Evolutionary conservation across 495 filamentous ascomycete species (phyloP).

Genomic region (Chaetomium tenue): DNA sequence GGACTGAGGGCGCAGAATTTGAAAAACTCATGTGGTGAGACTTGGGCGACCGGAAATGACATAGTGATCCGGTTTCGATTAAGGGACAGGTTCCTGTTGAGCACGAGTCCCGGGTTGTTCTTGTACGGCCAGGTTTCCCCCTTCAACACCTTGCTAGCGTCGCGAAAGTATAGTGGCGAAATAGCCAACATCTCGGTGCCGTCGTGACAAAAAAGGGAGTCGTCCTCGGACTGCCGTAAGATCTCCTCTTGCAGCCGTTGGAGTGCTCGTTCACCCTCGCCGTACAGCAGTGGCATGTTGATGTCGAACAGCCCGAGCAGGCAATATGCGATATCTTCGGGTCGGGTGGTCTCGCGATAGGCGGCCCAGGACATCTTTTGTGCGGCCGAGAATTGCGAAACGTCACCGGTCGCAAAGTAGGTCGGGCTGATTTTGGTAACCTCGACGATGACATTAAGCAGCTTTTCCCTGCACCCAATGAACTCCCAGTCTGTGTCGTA

Average conservation of each 20-base stretch:
- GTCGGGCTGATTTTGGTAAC: constrained; percentile 5
- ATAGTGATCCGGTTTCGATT: constrained; percentile 5
- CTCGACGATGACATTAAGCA: constrained; percentile 2
- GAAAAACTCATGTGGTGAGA: background rate
- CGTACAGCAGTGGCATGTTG: constrained; percentile 25
- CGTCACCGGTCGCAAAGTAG: constrained; percentile 11
- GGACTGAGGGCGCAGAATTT: background rate
- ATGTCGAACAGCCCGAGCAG: constrained; percentile 26
- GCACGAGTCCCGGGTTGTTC: background rate
- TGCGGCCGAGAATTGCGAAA: constrained; percentile 10
- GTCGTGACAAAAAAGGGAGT: constrained; percentile 15
- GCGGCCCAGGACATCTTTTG: constrained; percentile 28
- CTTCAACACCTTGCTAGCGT: background rate
- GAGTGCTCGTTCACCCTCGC: constrained; percentile 9
- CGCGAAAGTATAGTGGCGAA: background rate
- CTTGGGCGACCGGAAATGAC: background rate
- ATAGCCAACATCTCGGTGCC: background rate
- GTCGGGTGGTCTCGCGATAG: constrained; percentile 18
- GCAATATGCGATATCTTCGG: constrained; percentile 26
- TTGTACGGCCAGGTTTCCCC: constrained; percentile 7
- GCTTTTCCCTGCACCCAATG: constrained; percentile 3
- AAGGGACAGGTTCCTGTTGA: background rate
- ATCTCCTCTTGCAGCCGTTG: constrained; percentile 10
- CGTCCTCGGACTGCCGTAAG: constrained; percentile 18
- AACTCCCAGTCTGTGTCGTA: constrained; percentile 15